Conservation (phyloP, 2,329 filamentous ascomycete genomes). For the Trichoderma citrinoviride region DNA sequence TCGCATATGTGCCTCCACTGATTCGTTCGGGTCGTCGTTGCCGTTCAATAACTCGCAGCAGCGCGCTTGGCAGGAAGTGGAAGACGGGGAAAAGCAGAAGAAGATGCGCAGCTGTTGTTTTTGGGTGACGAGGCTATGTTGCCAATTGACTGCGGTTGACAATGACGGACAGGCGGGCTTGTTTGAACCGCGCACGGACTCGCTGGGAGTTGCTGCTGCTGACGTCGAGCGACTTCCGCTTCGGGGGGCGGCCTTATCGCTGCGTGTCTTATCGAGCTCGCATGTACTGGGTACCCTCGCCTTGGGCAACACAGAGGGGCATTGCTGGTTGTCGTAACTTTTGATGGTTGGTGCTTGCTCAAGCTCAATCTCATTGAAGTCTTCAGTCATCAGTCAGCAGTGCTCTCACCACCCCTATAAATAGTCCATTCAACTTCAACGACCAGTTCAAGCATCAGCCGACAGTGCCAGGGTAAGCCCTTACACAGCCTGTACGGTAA, state of each 20-base stretch:
- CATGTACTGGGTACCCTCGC: background rate
- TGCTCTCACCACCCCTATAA: background rate
- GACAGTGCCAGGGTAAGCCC: background rate
- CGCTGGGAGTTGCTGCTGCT: background rate
- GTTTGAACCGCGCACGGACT: too few relatives aligned
- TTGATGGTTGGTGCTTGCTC: background rate
- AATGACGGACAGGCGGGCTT: too few relatives aligned
- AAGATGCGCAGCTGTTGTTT: too few relatives aligned
- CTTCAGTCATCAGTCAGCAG: background rate
- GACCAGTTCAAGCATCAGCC: too few relatives aligned
- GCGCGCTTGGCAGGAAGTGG: too few relatives aligned
- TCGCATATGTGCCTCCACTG: too few relatives aligned
- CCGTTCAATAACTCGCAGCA: too few relatives aligned
- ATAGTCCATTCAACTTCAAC: too few relatives aligned
- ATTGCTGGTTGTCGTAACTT: background rate
- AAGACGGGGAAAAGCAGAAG: too few relatives aligned
- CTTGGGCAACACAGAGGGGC: background rate
- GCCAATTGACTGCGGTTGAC: too few relatives aligned
- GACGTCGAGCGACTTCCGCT: slow-evolving; percentile 15
- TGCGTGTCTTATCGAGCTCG: background rate
- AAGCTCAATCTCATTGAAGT: background rate
- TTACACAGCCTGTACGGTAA: background rate
- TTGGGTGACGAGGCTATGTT: too few relatives aligned
- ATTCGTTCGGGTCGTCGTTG: too few relatives aligned
- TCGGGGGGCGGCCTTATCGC: slow-evolving; percentile 6